Percentiles rank a stretch among this genome's conserved stretches.
Evolutionary conservation across 805 yeast genomes (phyloP).

Genomic region (Danielia reshetovae): DNA sequence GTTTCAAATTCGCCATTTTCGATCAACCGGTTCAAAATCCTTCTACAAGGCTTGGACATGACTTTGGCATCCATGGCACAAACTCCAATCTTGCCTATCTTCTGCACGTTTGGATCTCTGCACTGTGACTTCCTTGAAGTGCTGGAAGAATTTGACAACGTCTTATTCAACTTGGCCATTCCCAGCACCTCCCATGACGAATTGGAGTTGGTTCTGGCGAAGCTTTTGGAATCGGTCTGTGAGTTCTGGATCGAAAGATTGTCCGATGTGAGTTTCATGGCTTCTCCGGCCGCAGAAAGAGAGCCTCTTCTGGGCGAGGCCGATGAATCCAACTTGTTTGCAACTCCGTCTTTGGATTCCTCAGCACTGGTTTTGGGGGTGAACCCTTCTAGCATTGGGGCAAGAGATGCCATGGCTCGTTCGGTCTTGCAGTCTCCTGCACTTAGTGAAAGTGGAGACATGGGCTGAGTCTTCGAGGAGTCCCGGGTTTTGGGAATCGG

Average conservation of each 20-base stretch:
- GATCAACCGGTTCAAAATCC: constrained; percentile 79
- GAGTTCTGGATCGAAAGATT: constrained; percentile 18
- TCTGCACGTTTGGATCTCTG: constrained; percentile 51
- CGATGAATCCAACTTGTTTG: constrained; percentile 8
- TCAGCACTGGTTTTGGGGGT: constrained; percentile 64
- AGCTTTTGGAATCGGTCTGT: constrained; percentile 9
- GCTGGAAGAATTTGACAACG: constrained; percentile 34
- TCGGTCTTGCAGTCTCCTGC: constrained; percentile 23
- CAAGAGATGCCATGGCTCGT: constrained; percentile 73
- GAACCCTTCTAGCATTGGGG: constrained; percentile 72
- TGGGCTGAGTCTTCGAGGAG: constrained; percentile 4
- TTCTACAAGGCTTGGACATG: constrained; percentile 90
- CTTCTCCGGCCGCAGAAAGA: constrained; percentile 16
- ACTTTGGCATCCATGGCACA: constrained; percentile 99
- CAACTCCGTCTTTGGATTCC: constrained; percentile 23
- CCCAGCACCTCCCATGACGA: constrained; percentile 19
- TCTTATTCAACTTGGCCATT: constrained; percentile 27
- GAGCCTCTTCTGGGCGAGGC: constrained; percentile 14
- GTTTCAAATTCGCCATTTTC: constrained; percentile 96
- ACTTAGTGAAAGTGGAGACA: constrained; percentile 15
- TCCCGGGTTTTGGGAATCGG: constrained; percentile 9
- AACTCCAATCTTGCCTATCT: constrained; percentile 91
- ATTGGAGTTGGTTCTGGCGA: constrained; percentile 21
- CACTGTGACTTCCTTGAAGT: constrained; percentile 27
- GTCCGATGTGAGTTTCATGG: constrained; percentile 13